Base-by-base conservation (phyloP, 208 protist genomes). In the Trypanosoma melophagium region DNA sequence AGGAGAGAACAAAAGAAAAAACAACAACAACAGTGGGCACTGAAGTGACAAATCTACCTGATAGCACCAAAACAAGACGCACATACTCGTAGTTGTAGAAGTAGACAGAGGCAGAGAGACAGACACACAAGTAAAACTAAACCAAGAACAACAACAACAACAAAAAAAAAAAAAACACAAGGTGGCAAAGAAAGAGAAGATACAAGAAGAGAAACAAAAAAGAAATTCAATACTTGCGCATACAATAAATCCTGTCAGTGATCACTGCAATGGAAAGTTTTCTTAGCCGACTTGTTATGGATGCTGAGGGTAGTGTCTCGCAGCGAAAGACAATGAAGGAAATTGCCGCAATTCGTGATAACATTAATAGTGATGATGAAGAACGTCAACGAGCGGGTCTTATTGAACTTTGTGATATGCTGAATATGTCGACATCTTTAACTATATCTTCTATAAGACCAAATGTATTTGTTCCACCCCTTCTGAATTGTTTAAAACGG, bases 361-460 rank as follows among this genome's bases (percentile, higher is more conserved):
- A 77, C 22, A 75, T 94, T 56, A 79, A 38, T 62, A 92, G 81
- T 59, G 60, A 65, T 0, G 82, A 95, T 59, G 86, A 93, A 35
- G 69, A 55, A 42, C 59, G 60, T 13, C 77, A 89, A 65, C 80
- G 80, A 68, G 41, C 56, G 17, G 87, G 77, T 4, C 65, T 97
- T 28, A 56, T 79, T 14, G 77, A 94, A 71, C 77, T 98, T 21
- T 98, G 95, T 82, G 86, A 97, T 58, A n/a, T 91, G 54, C 80
- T 98, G 2, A 96, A 92, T 22, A 97, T 97, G 80, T 86, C 83
- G 8, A 93, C 80, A 3, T 87, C 93, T 47, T 71, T 96, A 10
- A 90, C 84, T 2, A 64, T 97, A 8, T 64, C 66, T 17, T 77
- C 75, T 10, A 89, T 98, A 68, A 71, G 71, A 25, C 75, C 85